These are phyloP conservation scores for Digitaria exilis DNA, from an alignment of 202 grass and related monocot genomes.

Conservation along the genomic window DNA sequence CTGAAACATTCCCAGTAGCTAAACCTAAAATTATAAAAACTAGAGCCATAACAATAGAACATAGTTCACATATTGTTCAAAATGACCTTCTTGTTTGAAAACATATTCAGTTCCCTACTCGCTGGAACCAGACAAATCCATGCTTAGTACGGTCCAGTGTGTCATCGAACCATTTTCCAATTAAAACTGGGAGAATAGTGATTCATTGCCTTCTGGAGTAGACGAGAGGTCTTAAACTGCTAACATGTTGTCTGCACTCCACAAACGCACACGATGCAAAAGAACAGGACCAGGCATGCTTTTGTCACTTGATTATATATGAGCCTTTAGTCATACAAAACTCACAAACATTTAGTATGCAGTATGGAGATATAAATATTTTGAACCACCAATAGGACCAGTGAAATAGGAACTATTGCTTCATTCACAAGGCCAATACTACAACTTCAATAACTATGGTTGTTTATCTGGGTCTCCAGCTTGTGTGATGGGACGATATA, in stretches of 20 bases:
- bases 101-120: background rate
- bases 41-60: background rate
- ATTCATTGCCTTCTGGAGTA: background rate
- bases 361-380: background rate
- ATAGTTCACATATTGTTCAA: background rate
- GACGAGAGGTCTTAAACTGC: background rate
- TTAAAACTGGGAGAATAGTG: background rate
- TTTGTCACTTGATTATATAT: background rate
- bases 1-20: background rate
- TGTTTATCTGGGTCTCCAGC: background rate
- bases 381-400: background rate
- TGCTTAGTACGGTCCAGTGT: background rate
- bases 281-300: background rate
- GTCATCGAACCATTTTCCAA: background rate
- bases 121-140: background rate
- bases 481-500: background rate
- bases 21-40: background rate
- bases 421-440: background rate
- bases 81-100: background rate
- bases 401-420: background rate
- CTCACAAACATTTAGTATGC: background rate
- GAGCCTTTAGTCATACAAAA: background rate
- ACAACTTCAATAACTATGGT: background rate
- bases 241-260: background rate
- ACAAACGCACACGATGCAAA: background rate